Conservation (phyloP, 2,329 filamentous ascomycete genomes). For the Epichloe glyceriae region DNA sequence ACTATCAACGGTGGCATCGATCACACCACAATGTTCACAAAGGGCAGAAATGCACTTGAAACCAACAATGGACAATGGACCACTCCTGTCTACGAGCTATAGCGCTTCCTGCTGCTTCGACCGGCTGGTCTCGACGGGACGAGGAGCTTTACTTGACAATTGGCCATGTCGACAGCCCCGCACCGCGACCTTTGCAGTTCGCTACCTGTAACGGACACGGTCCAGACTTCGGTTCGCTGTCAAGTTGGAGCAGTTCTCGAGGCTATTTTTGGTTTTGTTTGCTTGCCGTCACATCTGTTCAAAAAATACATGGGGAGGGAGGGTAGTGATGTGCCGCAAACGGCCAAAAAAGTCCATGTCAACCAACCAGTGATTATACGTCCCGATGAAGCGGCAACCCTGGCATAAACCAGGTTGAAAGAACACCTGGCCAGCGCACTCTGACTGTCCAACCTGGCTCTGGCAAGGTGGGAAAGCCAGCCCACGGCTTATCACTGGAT, state of each 20-base stretch:
- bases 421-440: neutral
- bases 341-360: neutral
- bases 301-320: neutral
- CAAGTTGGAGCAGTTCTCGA: neutral
- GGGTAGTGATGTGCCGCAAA: slow-evolving; percentile 1
- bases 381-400: slow-evolving; percentile 6
- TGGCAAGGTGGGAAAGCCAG: neutral
- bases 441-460: neutral
- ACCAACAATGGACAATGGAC: neutral
- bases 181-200: neutral
- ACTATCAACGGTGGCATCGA: slow-evolving; percentile 2
- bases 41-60: slow-evolving; percentile 2
- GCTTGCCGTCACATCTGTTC: neutral
- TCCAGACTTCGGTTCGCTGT: neutral
- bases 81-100: neutral
- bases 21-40: neutral
- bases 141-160: neutral
- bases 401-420: neutral
- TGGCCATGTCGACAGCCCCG: neutral
- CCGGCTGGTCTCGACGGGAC: neutral
- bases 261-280: slow-evolving; percentile 5
- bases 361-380: slow-evolving; percentile 1
- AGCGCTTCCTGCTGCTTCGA: neutral
- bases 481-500: neutral
- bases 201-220: neutral